Evolutionary conservation across 2,329 filamentous ascomycete genomes (phyloP).

Genomic region (Corinectria fuckeliana): DNA sequence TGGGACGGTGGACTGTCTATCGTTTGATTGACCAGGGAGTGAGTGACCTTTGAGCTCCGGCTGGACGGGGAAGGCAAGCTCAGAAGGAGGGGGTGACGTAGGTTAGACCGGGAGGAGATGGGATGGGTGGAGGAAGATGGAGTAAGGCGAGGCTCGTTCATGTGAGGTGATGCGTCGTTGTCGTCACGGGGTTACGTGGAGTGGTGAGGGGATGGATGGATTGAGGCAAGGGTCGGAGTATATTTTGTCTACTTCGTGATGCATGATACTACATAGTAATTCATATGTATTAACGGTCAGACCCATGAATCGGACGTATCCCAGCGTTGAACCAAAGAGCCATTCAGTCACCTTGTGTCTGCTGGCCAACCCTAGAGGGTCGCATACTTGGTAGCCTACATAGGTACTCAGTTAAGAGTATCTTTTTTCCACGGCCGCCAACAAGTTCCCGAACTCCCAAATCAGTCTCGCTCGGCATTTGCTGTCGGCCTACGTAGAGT

Average conservation of each 20-base stretch:
- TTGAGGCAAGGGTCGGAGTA: background rate
- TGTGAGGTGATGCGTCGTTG: background rate
- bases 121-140: background rate
- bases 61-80: constrained; percentile 10
- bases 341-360: background rate
- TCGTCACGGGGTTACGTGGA: background rate
- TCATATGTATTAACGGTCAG: background rate
- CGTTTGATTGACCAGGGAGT: background rate
- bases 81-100: background rate
- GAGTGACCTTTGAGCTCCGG: background rate
- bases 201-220: background rate
- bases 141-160: background rate
- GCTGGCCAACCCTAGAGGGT: background rate
- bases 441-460: background rate
- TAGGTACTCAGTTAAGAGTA: too few species aligned
- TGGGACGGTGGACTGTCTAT: background rate
- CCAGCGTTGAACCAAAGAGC: background rate
- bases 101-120: background rate
- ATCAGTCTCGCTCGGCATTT: too few species aligned
- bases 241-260: background rate
- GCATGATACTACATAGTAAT: background rate
- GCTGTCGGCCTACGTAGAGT: too few species aligned
- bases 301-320: background rate
- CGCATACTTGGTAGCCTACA: background rate
- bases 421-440: background rate